Percentiles rank a stretch among this genome's conserved stretches.
These are phyloP conservation scores for Alternaria ethzedia DNA, from an alignment of 2,329 filamentous ascomycete species.

Conservation along the genomic window DNA sequence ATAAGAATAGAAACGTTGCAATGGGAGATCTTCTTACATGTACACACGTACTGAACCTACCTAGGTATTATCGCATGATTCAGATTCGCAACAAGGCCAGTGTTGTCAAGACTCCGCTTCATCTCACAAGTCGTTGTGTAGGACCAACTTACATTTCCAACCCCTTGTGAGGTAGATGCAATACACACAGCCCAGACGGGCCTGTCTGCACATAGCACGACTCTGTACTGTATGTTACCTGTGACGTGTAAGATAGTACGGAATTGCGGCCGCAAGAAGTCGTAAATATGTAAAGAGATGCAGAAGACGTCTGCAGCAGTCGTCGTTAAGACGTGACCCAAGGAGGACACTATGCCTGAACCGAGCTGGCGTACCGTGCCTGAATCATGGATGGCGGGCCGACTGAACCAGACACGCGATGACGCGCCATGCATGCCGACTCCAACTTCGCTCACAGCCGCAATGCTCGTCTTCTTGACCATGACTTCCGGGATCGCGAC, in stretches of 20 bases:
- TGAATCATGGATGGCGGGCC: neutral
- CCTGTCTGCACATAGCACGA: neutral
- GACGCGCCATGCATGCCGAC: neutral
- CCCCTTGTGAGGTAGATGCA: too few relatives aligned
- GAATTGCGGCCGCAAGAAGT: neutral
- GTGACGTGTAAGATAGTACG: neutral
- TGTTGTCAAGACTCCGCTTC: too few relatives aligned
- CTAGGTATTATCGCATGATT: neutral
- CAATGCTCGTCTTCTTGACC: neutral
- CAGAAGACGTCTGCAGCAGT: neutral
- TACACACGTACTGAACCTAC: neutral
- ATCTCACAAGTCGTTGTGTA: neutral
- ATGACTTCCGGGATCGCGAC: neutral
- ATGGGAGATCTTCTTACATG: neutral
- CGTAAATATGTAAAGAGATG: neutral
- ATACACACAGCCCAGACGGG: neutral
- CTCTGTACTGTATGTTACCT: neutral
- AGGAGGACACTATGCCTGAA: slow-evolving; percentile 3
- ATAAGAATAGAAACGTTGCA: neutral
- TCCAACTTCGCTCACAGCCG: neutral
- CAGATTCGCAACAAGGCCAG: neutral
- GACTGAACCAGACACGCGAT: neutral
- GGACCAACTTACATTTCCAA: neutral
- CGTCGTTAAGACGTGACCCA: neutral
- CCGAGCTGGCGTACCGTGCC: neutral